A percentile compares a stretch with the other conserved stretches of the same genome.
These are phyloP conservation scores for Cinnamomum chago DNA, from an alignment of 164 flowering plant species.

Conservation along the genomic window DNA sequence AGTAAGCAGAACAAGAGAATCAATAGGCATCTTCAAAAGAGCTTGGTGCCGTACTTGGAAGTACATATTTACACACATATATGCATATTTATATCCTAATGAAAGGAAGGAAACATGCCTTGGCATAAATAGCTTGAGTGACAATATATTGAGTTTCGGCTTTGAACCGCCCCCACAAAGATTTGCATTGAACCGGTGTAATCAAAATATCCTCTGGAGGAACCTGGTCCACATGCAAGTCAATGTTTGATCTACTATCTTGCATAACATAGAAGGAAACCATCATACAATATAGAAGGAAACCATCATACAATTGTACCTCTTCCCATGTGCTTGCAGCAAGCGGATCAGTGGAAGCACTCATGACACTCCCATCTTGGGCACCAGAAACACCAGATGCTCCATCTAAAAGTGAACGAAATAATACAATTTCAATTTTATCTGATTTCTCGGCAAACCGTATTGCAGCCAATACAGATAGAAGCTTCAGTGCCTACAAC, in stretches of 20 bases:
- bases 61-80: too few species aligned
- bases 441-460: slow-evolving; percentile 57
- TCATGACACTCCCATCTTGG: slow-evolving; percentile 20
- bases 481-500: slow-evolving; percentile 54
- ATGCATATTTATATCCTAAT: too few species aligned
- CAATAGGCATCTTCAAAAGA: too few species aligned
- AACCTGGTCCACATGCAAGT: slow-evolving; percentile 30
- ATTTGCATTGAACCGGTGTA: slow-evolving; percentile 70
- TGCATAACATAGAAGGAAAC: background rate
- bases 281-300: background rate
- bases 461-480: slow-evolving; percentile 63
- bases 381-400: slow-evolving; percentile 19
- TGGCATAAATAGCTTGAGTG: slow-evolving; percentile 68
- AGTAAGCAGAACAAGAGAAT: too few species aligned
- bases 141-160: slow-evolving; percentile 59
- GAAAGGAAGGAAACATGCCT: slow-evolving; percentile 30
- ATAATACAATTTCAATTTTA: slow-evolving; percentile 42
- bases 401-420: slow-evolving; percentile 42
- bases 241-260: slow-evolving; percentile 2
- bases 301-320: slow-evolving; percentile 29
- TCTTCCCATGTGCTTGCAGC: slow-evolving; percentile 85
- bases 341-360: slow-evolving; percentile 43
- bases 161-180: slow-evolving; percentile 71
- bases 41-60: too few species aligned
- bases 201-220: slow-evolving; percentile 45